Base-by-base conservation (phyloP, 257 asterid species). In the Gentiana macrophylla region DNA sequence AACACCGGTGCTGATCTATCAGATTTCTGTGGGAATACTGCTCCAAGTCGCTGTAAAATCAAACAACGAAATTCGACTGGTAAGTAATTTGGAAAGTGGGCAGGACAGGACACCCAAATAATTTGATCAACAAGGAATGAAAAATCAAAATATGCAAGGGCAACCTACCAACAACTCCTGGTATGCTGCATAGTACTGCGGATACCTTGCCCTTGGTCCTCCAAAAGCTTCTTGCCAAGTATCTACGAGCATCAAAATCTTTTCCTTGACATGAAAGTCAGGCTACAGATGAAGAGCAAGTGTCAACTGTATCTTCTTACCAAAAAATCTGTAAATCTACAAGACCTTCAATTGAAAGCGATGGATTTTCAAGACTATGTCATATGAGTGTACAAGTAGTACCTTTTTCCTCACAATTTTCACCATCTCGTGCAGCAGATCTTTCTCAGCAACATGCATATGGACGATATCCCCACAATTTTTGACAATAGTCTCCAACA, bases 201-300 rank as follows among this genome's bases (percentile, higher is more conserved):
- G 93, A 71, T 87, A 85, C 75, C 90, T 83, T 52, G 86, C 93
- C 77, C 93, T 80, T 62, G 95, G 72, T 71, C 97, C 98, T 69
- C 98, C 97, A 83, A 92, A 85, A 61, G 97, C 96, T 80, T 92
- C 99, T 88, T 92, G 99, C 99, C 99, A 92, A 35, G 99, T 92
- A 76, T 92, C 99, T 53, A 92, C 80, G 62, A 92, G 84, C 77
- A 80, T 83, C 75, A 92, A 74, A 69, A 92, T 89, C 83, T 92
- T 88, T 84, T 92, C 99, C 67, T 85, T 92, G 70, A 92, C 99
- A 75, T 83, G 94, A 69, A 85, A 77, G 77, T 92, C 99, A 10
- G 99, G 97, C 96, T 92, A 86, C 84, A 78, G 65, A 51, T 62
- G 72, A 63, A 74, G 63, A 59, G 62, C 65, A 49, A 37, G 38